Evolutionary conservation across 176 grass and related monocot genomes (phyloP).

Genomic region (Oropetium thomaeum): DNA sequence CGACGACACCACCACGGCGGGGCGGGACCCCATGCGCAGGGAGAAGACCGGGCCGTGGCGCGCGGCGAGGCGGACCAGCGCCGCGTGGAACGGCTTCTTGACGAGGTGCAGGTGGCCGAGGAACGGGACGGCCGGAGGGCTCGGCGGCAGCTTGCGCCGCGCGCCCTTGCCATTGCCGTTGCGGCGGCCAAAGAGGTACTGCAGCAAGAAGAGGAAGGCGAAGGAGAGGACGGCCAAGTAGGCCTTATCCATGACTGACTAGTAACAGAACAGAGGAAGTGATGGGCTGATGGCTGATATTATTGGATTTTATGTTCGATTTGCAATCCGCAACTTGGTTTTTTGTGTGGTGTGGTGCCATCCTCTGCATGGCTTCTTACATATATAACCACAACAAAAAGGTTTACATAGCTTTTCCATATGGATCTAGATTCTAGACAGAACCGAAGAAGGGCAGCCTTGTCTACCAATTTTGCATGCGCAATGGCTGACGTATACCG

Average conservation of each 20-base stretch:
- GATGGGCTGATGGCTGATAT: no score
- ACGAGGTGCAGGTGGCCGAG: conserved; percentile 55
- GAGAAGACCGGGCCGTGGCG: conserved; percentile 41
- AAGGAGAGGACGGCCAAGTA: neutral
- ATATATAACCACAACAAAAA: neutral
- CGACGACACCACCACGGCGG: conserved; percentile 53
- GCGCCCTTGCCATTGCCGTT: neutral
- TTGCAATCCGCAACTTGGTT: neutral
- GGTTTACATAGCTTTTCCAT: neutral
- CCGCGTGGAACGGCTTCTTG: conserved; percentile 36
- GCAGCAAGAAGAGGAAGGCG: neutral
- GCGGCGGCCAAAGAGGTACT: neutral
- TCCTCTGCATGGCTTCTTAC: neutral
- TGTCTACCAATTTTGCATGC: neutral
- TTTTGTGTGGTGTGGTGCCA: neutral
- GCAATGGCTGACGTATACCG: neutral
- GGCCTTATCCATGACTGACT: neutral
- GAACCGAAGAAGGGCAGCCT: neutral
- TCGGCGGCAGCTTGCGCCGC: conserved; percentile 8
- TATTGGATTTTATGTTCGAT: neutral
- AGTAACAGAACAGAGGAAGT: no score
- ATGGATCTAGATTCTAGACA: neutral
- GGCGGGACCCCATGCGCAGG: conserved; percentile 47
- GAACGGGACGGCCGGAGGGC: conserved; percentile 32
- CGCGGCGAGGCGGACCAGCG: conserved; percentile 27